A percentile compares a stretch with the other conserved stretches of the same genome.
These are phyloP conservation scores for Hypomyces perniciosus DNA, from an alignment of 2,329 filamentous ascomycete species.

Conservation along the genomic window DNA sequence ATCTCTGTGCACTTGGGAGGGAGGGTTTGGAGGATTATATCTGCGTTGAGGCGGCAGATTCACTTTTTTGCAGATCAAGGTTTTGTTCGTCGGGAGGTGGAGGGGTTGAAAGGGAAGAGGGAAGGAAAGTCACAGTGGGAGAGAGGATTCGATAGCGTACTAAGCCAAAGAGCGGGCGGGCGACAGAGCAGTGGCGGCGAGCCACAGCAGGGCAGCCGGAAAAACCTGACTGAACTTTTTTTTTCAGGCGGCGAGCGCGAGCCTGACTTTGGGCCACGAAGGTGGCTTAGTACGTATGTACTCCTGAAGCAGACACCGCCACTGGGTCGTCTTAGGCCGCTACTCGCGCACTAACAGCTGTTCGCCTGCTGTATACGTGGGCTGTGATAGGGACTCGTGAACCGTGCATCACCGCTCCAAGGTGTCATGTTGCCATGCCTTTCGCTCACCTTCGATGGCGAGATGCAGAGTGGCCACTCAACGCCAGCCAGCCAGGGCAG, in stretches of 20 bases:
- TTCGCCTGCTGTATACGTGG: background rate
- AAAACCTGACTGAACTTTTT: conserved; percentile 22
- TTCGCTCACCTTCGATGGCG: conserved; percentile 23
- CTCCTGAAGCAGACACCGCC: conserved; percentile 2
- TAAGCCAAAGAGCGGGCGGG: conserved; percentile 6
- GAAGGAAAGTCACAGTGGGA: conserved; percentile 5
- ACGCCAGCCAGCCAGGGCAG: background rate
- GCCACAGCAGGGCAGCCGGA: conserved; percentile 22
- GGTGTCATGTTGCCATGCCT: conserved; percentile 15
- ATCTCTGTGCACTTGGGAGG: conserved; percentile 3
- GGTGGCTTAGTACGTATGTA: background rate
- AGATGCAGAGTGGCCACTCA: background rate
- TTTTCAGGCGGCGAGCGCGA: background rate
- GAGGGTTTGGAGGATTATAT: conserved; percentile 7
- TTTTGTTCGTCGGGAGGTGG: conserved; percentile 9
- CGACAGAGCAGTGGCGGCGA: conserved; percentile 4
- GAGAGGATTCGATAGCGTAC: background rate
- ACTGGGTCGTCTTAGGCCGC: conserved; percentile 4
- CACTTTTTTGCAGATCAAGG: conserved; percentile 8
- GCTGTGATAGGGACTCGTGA: conserved; percentile 1
- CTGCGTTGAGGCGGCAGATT: conserved; percentile 3
- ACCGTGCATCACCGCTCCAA: background rate
- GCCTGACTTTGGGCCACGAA: background rate
- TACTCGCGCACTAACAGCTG: conserved; percentile 19
- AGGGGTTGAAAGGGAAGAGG: conserved; percentile 9